Base-by-base conservation (phyloP, 768 basidiomycete species). In the Psilocybe subaeruginosa region DNA sequence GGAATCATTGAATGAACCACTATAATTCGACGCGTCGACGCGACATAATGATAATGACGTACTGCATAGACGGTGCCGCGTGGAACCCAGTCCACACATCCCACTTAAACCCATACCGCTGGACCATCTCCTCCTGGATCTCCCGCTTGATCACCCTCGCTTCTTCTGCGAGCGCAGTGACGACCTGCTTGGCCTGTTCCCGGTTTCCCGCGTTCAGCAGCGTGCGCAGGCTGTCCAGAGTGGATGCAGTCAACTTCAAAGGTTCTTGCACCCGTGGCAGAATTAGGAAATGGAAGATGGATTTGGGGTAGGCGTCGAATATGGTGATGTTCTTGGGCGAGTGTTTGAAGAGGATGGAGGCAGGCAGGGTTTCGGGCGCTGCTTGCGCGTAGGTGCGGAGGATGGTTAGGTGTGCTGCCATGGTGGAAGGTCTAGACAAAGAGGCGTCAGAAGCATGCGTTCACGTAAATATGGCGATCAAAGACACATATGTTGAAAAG, bases 271-370 rank as follows among this genome's bases (percentile, higher is more conserved):
- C 53, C 29, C 87, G 83, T 43, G 95, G 95, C n/a, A 97, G 80
- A 58, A 97, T 74, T 47, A 97, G 82, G 69, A 95, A 91, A 74
- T 97, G 95, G 72, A 93, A 96, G 58, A 86, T 89, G 4, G 92
- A 87, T 74, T 95, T 95, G 4, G 91, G 91, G 69, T 80, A 95
- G 29, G 78, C 82, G 75, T 95, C 93, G 69, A 85, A 90, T 55
- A 95, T 76, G 4, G 87, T 89, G 49, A 93, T 66, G 7, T 86
- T 82, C 54, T 74, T 80, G 23, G 77, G 70, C 1, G 84, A 84
- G 63, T 84, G 77, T 29, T 79, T 77, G 67, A 91, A 86, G 19
- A 88, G 80, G 31, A 93, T 68, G 0, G 87, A 85, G 2, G 80
- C 69, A 0, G 92, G 89, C 16, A 93, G 73, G 3, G 71, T 76